phyloP scores from a whole-genome alignment of 352 stramenopile species.

The Phytopythium cucurbitacearum region DNA sequence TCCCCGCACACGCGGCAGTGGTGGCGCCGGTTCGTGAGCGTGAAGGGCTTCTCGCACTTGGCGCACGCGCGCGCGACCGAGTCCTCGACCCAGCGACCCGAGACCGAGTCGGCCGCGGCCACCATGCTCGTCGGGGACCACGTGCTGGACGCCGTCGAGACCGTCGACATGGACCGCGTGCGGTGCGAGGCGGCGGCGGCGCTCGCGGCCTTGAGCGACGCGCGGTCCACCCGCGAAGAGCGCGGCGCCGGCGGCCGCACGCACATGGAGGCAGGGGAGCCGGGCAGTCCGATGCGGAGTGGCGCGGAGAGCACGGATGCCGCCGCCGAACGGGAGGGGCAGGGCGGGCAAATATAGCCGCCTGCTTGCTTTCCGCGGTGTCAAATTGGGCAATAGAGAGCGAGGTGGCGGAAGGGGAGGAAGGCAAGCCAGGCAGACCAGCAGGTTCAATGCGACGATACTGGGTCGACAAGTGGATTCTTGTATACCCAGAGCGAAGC shows the following conservation, averaged over 20 bases:
- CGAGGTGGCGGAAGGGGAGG: no score
- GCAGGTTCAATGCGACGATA: no score
- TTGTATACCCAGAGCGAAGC: no score
- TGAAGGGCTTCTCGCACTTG: constrained; percentile 70
- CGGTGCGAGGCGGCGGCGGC: constrained; percentile 5
- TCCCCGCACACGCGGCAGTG: constrained; percentile 81
- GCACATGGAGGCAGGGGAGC: constrained; percentile 24
- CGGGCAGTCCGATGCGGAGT: no score
- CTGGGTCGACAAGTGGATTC: no score
- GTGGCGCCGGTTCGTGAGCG: constrained; percentile 71
- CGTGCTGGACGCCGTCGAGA: constrained; percentile 62
- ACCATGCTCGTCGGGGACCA: constrained; percentile 51
- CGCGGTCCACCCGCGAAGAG: constrained; percentile 19
- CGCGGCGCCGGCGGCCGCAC: constrained; percentile 29
- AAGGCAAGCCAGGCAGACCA: no score
- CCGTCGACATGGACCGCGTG: constrained; percentile 54
- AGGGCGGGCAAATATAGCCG: no score
- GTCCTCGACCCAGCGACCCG: constrained; percentile 68
- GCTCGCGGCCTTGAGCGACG: constrained; percentile 16
- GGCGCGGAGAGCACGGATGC: no score
- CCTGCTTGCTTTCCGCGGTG: no score
- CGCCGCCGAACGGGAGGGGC: no score
- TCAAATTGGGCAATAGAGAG: no score
- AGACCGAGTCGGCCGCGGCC: constrained; percentile 50
- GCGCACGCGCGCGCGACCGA: constrained; percentile 38